A percentile compares a stretch with the other conserved stretches of the same genome.
phyloP scores from a whole-genome alignment of 1,284 basidiomycete species.

The Pseudozyma sp. region DNA sequence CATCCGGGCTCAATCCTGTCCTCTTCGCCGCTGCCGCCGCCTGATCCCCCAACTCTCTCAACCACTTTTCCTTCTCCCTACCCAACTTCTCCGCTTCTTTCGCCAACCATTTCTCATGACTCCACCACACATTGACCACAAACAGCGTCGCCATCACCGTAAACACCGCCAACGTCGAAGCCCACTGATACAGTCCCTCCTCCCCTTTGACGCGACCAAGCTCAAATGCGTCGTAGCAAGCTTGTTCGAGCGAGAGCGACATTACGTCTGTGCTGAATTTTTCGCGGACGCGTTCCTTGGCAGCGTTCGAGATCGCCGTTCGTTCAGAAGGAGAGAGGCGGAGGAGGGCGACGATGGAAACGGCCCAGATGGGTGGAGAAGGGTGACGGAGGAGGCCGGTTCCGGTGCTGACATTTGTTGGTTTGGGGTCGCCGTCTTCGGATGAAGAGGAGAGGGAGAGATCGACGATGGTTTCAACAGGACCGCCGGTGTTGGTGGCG shows the following conservation, averaged over 20 bases:
- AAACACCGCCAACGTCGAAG: slow-evolving; percentile 29
- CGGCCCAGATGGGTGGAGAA: slow-evolving; percentile 45
- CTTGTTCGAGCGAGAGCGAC: slow-evolving; percentile 42
- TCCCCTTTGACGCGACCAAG: slow-evolving; percentile 44
- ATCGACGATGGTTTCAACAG: slow-evolving; percentile 86
- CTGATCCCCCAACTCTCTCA: slow-evolving; percentile 16
- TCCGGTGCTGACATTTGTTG: slow-evolving; percentile 32
- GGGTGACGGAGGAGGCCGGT: slow-evolving; percentile 56
- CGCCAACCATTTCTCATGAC: slow-evolving; percentile 44
- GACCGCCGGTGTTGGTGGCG: slow-evolving; percentile 89
- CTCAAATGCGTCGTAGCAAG: slow-evolving; percentile 43
- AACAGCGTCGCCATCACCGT: slow-evolving; percentile 44
- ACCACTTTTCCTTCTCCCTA: slow-evolving; percentile 39
- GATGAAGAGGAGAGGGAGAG: slow-evolving; percentile 55
- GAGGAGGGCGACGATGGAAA: slow-evolving; percentile 41
- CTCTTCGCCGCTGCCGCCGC: background rate
- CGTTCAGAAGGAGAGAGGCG: slow-evolving; percentile 20
- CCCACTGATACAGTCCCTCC: slow-evolving; percentile 57
- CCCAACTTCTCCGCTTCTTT: slow-evolving; percentile 37
- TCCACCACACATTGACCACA: slow-evolving; percentile 45
- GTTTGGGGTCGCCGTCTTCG: slow-evolving; percentile 18
- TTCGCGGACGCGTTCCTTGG: slow-evolving; percentile 28
- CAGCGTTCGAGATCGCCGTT: slow-evolving; percentile 8
- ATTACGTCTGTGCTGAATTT: slow-evolving; percentile 50
- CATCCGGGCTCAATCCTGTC: too few species aligned